Evolutionary conservation across 2,329 filamentous ascomycete species (phyloP).

Genomic region (Aspergillus japonicus): DNA sequence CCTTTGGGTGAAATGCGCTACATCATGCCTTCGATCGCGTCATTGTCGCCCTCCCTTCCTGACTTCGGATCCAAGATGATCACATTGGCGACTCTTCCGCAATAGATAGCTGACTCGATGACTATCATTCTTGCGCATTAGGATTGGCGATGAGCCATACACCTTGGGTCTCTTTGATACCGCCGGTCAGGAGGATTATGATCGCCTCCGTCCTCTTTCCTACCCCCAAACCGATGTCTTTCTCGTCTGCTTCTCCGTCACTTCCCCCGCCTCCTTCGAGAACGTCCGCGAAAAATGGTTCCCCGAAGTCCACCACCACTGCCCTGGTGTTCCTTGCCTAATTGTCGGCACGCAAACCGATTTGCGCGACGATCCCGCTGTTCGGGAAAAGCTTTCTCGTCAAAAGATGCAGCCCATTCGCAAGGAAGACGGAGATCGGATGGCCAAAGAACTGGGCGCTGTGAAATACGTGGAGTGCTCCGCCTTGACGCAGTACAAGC

Average conservation of each 20-base stretch:
- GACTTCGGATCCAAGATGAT: not conserved
- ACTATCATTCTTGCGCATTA: conserved; percentile 40
- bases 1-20: not conserved
- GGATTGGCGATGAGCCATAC: conserved; percentile 99
- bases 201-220: conserved; percentile 90
- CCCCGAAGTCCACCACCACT: conserved; percentile 97
- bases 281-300: conserved; percentile 99
- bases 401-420: conserved; percentile 94
- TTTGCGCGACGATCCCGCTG: conserved; percentile 82
- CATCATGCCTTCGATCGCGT: not conserved
- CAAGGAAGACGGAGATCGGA: conserved; percentile 89
- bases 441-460: conserved; percentile 95
- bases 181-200: conserved; percentile 98
- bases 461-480: conserved; percentile 99
- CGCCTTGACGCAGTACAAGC: conserved; percentile 93
- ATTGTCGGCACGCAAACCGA: conserved; percentile 98
- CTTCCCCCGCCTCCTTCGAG: conserved; percentile 94
- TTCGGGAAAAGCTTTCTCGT: conserved; percentile 87
- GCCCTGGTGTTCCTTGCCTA: conserved; percentile 92
- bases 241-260: conserved; percentile 97
- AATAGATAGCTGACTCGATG: not conserved
- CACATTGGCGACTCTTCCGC: not conserved
- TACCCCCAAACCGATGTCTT: conserved; percentile 99
- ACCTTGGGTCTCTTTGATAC: conserved; percentile 98
- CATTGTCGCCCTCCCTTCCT: not conserved